Conservation (phyloP, 306 rosid species). For the Glycine tomentella region DNA sequence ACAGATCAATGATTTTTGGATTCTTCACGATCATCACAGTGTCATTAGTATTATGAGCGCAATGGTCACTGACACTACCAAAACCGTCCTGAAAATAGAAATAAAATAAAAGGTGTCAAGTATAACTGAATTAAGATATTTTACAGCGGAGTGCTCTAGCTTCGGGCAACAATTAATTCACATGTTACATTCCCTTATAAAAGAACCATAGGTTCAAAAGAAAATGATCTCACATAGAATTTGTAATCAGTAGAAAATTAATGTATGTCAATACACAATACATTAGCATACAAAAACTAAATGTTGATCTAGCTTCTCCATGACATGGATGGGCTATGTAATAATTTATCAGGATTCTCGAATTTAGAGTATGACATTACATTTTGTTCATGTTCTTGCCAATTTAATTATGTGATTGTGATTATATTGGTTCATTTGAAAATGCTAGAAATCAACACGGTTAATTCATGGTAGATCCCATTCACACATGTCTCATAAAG, state of each 20-base stretch:
- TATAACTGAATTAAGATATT: constrained; percentile 36
- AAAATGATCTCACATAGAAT: neutral
- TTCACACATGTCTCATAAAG: no score
- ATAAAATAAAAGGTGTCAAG: neutral
- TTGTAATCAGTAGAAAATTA: neutral
- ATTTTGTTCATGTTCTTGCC: neutral
- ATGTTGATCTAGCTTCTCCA: no score
- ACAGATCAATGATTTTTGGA: constrained; percentile 61
- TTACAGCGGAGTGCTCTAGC: neutral
- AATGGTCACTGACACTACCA: constrained; percentile 91
- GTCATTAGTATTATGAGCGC: constrained; percentile 82
- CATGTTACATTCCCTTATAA: neutral
- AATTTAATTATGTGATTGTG: constrained; percentile 13
- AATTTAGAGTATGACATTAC: neutral
- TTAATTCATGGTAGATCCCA: neutral
- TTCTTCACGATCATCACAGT: constrained; percentile 77
- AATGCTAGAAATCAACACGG: constrained; percentile 12
- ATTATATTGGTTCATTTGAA: neutral
- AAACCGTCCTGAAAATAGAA: constrained; percentile 65
- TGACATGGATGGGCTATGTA: no score
- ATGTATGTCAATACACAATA: neutral
- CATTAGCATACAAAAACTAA: neutral
- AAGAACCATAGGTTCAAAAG: neutral
- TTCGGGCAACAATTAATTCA: neutral
- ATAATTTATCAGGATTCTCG: no score